phyloP scores from a whole-genome alignment of 139 green algal genomes.

The Diplosphaera chodatii region DNA sequence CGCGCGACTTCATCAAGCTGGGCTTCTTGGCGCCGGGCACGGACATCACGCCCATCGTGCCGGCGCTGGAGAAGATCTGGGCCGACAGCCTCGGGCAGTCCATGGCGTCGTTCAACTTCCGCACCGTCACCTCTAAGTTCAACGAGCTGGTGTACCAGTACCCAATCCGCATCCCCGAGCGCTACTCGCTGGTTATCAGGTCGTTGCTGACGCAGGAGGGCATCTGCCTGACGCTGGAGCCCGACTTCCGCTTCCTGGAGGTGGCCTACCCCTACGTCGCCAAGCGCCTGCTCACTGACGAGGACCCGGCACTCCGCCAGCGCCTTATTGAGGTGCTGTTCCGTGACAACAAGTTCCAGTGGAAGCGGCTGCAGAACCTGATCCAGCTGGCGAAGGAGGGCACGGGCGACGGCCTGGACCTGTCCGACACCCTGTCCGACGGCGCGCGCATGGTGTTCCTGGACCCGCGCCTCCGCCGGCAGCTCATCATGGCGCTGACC shows the following conservation, averaged over 20 bases:
- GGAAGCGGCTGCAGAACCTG: conserved; percentile 93
- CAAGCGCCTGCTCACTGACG: conserved; percentile 88
- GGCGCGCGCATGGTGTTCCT: conserved; percentile 63
- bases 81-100: conserved; percentile 73
- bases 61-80: conserved; percentile 97
- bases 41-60: conserved; percentile 88
- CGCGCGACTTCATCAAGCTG: conserved; percentile 94
- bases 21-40: conserved; percentile 88
- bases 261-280: conserved; percentile 83
- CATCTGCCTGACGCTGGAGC: conserved; percentile 97
- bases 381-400: conserved; percentile 77
- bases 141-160: conserved; percentile 99
- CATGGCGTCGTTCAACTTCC: conserved; percentile 96
- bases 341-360: conserved; percentile 87
- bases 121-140: conserved; percentile 94
- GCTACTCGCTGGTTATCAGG: conserved; percentile 95
- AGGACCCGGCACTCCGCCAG: conserved; percentile 88
- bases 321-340: conserved; percentile 91
- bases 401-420: conserved; percentile 59
- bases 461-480: conserved; percentile 65
- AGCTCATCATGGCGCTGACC: conserved; percentile 89
- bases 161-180: conserved; percentile 97
- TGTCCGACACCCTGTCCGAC: conserved; percentile 81
- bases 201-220: conserved; percentile 77
- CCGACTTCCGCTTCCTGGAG: conserved; percentile 96